Evolutionary conservation across 106 monocot genomes (phyloP).

Genomic region (Amphibolis antarctica): DNA sequence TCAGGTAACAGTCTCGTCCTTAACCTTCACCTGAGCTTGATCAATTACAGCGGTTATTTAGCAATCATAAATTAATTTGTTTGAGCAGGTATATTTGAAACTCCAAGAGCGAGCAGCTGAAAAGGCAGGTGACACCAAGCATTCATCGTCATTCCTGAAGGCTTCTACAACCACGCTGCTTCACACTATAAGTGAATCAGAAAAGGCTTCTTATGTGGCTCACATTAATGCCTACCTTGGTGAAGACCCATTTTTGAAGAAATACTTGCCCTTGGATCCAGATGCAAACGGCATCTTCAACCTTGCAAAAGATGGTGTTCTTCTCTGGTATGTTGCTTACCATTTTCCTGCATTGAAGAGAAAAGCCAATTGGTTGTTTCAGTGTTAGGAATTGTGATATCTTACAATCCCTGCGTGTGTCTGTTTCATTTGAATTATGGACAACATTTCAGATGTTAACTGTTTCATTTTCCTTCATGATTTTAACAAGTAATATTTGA

Average conservation of each 20-base stretch:
- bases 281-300: slow-evolving; percentile 48
- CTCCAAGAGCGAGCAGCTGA: slow-evolving; percentile 38
- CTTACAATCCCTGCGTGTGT: too few species aligned
- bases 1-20: slow-evolving; percentile 44
- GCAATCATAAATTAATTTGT: background rate
- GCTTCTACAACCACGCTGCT: slow-evolving; percentile 57
- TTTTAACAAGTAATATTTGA: too few species aligned
- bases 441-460: too few species aligned
- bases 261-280: slow-evolving; percentile 64
- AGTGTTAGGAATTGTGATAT: too few species aligned
- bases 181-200: slow-evolving; percentile 71
- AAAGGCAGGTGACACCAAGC: slow-evolving; percentile 40
- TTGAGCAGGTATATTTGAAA: slow-evolving; percentile 38
- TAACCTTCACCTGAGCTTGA: too few species aligned
- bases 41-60: background rate
- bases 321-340: slow-evolving; percentile 87
- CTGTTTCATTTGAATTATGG: too few species aligned
- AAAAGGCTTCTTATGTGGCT: slow-evolving; percentile 75
- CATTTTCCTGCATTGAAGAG: too few species aligned
- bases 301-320: slow-evolving; percentile 65
- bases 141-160: slow-evolving; percentile 55
- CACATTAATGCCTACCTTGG: slow-evolving; percentile 62
- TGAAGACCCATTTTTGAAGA: slow-evolving; percentile 62
- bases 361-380: too few species aligned
- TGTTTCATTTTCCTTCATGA: too few species aligned